Conservation (phyloP, 202 grass and related monocot species). For the Setaria viridis region DNA sequence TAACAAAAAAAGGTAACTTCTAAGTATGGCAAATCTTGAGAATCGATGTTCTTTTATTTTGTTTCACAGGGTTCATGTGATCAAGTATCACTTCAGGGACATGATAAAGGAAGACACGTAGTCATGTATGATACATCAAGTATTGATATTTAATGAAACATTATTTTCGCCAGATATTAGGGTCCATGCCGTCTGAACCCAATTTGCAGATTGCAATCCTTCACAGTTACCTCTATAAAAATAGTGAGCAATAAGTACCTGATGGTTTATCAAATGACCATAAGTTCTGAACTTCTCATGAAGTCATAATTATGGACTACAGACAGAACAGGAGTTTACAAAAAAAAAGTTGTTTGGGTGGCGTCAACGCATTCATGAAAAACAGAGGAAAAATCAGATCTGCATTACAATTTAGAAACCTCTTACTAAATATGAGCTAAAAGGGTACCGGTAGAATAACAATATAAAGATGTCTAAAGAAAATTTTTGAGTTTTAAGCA, state of each 20-base stretch:
- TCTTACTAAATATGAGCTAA: slow-evolving; percentile 7
- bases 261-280: slow-evolving; percentile 40
- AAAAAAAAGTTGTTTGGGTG: slow-evolving; percentile 1
- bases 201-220: slow-evolving; percentile 16
- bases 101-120: slow-evolving; percentile 9
- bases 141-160: background rate
- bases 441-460: slow-evolving; percentile 20
- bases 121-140: background rate
- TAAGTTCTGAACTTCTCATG: slow-evolving; percentile 21
- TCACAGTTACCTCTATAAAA: slow-evolving; percentile 10
- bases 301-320: slow-evolving; percentile 31
- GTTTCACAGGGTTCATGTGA: slow-evolving; percentile 19
- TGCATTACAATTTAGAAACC: slow-evolving; percentile 2
- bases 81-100: background rate
- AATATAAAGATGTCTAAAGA: slow-evolving; percentile 14
- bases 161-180: slow-evolving; percentile 17
- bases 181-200: slow-evolving; percentile 17
- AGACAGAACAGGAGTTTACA: slow-evolving; percentile 37
- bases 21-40: slow-evolving; percentile 18
- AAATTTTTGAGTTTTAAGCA: slow-evolving; percentile 3
- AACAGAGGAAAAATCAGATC: slow-evolving; percentile 29
- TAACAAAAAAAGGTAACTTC: slow-evolving; percentile 23
- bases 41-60: slow-evolving; percentile 9
- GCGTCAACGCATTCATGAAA: background rate
- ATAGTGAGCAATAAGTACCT: slow-evolving; percentile 32